A percentile compares a stretch with the other conserved stretches of the same genome.
phyloP scores from a whole-genome alignment of 371 early-diverging fungal species.

The Rhizomucor miehei region DNA sequence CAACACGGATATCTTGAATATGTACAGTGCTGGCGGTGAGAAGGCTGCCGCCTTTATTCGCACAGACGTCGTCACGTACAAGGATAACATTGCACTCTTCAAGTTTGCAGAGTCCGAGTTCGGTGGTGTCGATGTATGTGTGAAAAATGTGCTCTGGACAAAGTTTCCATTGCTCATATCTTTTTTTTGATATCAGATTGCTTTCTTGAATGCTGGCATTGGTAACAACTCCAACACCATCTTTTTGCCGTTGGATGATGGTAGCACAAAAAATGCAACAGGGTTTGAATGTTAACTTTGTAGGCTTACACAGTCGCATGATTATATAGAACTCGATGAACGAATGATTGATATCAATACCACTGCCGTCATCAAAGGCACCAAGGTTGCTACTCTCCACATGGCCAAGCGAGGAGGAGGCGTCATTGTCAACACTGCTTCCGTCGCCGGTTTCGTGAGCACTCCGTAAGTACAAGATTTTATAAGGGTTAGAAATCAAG shows the following conservation, averaged over 20 bases:
- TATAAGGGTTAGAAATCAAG: neutral
- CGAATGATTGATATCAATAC: constrained; percentile 66
- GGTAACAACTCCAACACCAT: constrained; percentile 25
- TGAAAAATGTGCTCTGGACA: neutral
- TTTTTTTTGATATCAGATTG: constrained; percentile 6
- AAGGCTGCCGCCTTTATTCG: constrained; percentile 32
- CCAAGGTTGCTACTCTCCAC: constrained; percentile 38
- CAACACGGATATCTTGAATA: no score
- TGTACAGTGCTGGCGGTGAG: constrained; percentile 3
- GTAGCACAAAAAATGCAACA: neutral
- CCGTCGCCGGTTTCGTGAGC: constrained; percentile 24
- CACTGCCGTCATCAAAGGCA: constrained; percentile 58
- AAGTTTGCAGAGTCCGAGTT: constrained; percentile 42
- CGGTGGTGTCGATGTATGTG: constrained; percentile 35
- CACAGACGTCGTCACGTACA: constrained; percentile 56
- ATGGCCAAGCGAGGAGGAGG: constrained; percentile 41
- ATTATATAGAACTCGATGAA: constrained; percentile 19
- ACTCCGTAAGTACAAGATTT: constrained; percentile 15
- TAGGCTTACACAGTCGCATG: neutral
- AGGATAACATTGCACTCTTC: constrained; percentile 42
- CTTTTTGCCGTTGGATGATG: constrained; percentile 24
- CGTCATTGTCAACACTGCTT: constrained; percentile 46
- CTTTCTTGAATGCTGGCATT: constrained; percentile 24
- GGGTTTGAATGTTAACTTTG: constrained; percentile 6
- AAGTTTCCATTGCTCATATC: neutral